Evolutionary conservation across 148 eudicot genomes (phyloP), one percentile per base, ranked within the genome.

Genomic region (Nyssa sinensis): DNA sequence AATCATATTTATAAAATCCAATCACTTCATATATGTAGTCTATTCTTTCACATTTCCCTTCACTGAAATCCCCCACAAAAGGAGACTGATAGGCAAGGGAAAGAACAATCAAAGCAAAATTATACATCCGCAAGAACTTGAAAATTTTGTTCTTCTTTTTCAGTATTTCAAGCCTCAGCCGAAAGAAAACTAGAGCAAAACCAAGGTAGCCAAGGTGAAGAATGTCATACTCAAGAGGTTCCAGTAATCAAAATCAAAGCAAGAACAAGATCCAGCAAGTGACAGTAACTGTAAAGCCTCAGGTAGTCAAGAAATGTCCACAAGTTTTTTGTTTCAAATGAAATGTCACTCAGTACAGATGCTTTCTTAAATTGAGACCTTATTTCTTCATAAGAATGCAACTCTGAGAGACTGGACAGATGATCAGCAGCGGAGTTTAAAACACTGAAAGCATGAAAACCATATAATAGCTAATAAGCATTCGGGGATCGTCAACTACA

Each of bases 41-140:
- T 44, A 88, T 78, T 25, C 98, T 88, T 41, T 87, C 95, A 78
- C 99, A 93, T 81, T 86, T 96, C 30, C 89, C 99, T 23, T 81
- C 84, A 80, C 75, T 96, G 78, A 81, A 91, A 78, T 84, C 93
- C 71, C 99, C 98, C 72, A 96, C 64, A 49, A 88, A 96, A 64
- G 99, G 99, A 77, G 94, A 93, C 77, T 96, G 99, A 84, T 96
- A 96, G n/a, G 98, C 99, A 72, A 96, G 97, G 60, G 99, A 96
- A 69, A 93, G 84, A 79, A 96, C 90, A 69, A 96, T 93, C 16
- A 96, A 85, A 34, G 81, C 85, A 78, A 93, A 93, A 79, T 96
- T 96, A 88, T 96, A 96, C 55, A 96, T 88, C 41, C 99, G 93
- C 71, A 96, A 76, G 82, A 88, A 89, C 82, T 84, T 96, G 86